Evolutionary conservation across 495 filamentous ascomycete genomes (phyloP), one percentile per base, ranked within the genome.

Genomic region (Podospora pseudoanserina): DNA sequence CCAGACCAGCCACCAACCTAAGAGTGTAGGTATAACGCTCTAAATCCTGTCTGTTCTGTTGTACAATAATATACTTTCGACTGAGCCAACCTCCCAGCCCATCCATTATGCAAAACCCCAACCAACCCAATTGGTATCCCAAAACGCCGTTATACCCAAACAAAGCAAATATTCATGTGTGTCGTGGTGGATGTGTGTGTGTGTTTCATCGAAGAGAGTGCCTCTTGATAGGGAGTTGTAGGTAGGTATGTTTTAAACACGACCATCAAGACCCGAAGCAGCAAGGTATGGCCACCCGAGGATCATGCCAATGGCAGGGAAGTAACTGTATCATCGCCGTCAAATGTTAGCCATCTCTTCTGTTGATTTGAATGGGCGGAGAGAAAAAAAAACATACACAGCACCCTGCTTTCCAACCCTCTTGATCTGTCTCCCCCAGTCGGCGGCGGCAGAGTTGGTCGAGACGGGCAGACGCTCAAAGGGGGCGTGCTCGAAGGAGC

Each of bases 201-300:
- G 39, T 58, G 55, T 58, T 4, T 58, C 20, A 23, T 57, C 20
- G 54, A n/a, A 57, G 15, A 23, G 16, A n/a, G 54, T 60, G 58
- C 27, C 23, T 23, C 23, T 23, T 23, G 23, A 23, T 23, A 23
- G 18, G 16, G 18, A 6, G 6, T 26, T 23, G 18, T 49, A 7
- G 11, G n/a, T 63, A 7, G 4, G 30, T 32, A 7, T 26, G 30
- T 49, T 63, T 63, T 63, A 63, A 5, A 63, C 18, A 19, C 34
- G 61, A 20, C 61, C 61, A 23, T 63, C 61, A 3, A 63, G 32
- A n/a, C 32, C 9, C 13, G 30, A n/a, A 49, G 61, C 61, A 26
- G 61, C 61, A 13, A 32, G 28, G 34, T 63, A 63, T n/a, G 61
- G 61, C 61, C 61, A 63, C 5, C 61, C 61, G 20, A 63, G 61